Evolutionary conservation across 495 filamentous ascomycete genomes (phyloP).

Genomic region (Pseudevernia furfuracea): DNA sequence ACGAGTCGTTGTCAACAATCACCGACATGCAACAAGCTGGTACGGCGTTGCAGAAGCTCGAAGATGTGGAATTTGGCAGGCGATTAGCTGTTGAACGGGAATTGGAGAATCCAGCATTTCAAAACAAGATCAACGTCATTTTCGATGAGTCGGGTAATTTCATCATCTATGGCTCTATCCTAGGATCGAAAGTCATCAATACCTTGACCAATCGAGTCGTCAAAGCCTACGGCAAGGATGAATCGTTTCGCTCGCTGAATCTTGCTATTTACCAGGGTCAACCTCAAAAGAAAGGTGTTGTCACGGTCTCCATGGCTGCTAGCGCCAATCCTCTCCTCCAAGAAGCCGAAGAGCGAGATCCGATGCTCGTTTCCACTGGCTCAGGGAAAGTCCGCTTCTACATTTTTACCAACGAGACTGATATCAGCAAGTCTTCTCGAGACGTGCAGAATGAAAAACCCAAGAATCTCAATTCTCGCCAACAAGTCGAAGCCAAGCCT

Average conservation of each 20-base stretch:
- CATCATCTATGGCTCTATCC: conserved; percentile 84
- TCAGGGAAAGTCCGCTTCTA: conserved; percentile 91
- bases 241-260: conserved; percentile 73
- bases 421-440: conserved; percentile 74
- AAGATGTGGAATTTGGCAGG: conserved; percentile 86
- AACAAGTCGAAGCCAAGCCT: conserved; percentile 48
- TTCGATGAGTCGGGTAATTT: conserved; percentile 97
- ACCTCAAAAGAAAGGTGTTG: conserved; percentile 81
- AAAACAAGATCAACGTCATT: conserved; percentile 69
- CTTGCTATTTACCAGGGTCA: conserved; percentile 92
- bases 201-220: conserved; percentile 86
- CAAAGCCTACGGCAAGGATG: conserved; percentile 80
- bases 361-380: conserved; percentile 77
- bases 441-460: conserved; percentile 97
- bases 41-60: conserved; percentile 66
- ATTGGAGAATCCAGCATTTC: conserved; percentile 60
- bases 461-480: conserved; percentile 40
- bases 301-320: conserved; percentile 97
- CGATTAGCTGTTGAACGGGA: conserved; percentile 83
- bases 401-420: conserved; percentile 88
- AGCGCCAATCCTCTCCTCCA: conserved; percentile 86
- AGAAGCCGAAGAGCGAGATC: conserved; percentile 86
- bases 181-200: conserved; percentile 90
- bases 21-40: conserved; percentile 93
- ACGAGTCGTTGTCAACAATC: conserved; percentile 79